Conservation (phyloP, 345 rosid genomes). For the Theobroma cacao region DNA sequence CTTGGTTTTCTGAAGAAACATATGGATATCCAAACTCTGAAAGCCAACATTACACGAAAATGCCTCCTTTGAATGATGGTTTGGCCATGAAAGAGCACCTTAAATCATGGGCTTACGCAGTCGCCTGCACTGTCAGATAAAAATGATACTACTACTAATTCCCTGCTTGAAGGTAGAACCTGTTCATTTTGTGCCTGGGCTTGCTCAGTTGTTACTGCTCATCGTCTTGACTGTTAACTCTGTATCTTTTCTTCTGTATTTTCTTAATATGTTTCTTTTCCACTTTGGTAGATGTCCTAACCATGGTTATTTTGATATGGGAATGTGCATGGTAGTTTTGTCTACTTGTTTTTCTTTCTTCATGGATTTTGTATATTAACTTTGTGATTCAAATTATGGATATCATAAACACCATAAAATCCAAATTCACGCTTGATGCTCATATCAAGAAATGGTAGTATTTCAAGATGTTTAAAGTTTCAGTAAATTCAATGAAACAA, state of each 20-base stretch:
- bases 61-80: conserved; percentile 52
- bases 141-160: neutral
- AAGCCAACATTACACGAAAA: conserved; percentile 17
- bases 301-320: neutral
- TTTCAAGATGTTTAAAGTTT: neutral
- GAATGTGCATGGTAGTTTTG: neutral
- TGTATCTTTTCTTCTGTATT: neutral
- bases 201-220: neutral
- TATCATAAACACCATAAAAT: neutral
- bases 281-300: neutral
- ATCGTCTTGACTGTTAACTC: neutral
- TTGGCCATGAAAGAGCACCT: conserved; percentile 64
- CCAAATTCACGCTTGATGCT: neutral
- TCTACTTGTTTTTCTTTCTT: neutral
- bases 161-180: neutral
- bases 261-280: neutral
- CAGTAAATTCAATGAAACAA: neutral
- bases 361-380: neutral
- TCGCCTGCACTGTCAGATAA: conserved; percentile 47
- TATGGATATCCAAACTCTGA: neutral
- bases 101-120: conserved; percentile 61
- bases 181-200: neutral
- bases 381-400: neutral
- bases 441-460: neutral
- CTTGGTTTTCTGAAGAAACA: neutral